These are phyloP conservation scores for Didymella keratinophila DNA, from an alignment of 2,329 filamentous ascomycete genomes.

Conservation along the genomic window DNA sequence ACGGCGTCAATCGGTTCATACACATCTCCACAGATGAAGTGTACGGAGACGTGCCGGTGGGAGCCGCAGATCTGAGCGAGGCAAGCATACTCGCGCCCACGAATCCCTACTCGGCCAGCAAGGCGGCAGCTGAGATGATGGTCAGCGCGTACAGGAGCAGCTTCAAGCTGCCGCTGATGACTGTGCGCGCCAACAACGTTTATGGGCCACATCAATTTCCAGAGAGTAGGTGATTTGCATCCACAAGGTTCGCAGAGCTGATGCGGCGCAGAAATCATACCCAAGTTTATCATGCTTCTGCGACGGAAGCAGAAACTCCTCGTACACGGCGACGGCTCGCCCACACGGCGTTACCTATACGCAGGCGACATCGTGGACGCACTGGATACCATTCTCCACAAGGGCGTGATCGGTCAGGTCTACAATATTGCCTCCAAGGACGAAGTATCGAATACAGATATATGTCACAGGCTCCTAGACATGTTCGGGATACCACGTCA, in stretches of 20 bases:
- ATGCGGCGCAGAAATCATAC: constrained; percentile 74
- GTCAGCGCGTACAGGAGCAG: constrained; percentile 87
- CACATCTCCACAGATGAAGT: constrained; percentile 88
- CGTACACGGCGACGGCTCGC: constrained; percentile 78
- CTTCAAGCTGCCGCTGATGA: constrained; percentile 80
- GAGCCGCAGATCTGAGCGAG: constrained; percentile 75
- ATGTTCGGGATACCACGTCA: constrained; percentile 63
- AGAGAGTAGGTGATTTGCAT: constrained; percentile 67
- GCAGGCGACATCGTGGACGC: constrained; percentile 82
- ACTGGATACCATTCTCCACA: constrained; percentile 84
- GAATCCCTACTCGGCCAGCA: constrained; percentile 82
- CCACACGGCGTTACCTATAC: constrained; percentile 78
- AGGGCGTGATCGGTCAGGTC: constrained; percentile 74
- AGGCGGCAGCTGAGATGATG: constrained; percentile 83
- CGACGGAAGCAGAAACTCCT: constrained; percentile 71
- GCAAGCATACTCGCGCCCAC: constrained; percentile 78
- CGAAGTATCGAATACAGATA: constrained; percentile 76
- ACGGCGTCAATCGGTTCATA: constrained; percentile 75
- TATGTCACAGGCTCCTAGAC: constrained; percentile 71
- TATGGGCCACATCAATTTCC: constrained; percentile 86
- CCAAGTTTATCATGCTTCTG: constrained; percentile 79
- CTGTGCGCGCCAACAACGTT: constrained; percentile 84
- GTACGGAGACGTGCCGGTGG: constrained; percentile 79
- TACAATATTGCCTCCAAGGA: constrained; percentile 85
- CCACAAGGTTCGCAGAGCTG: constrained; percentile 6